Evolutionary conservation across 768 basidiomycete genomes (phyloP), one percentile per base, ranked within the genome.

Genomic region (Gelatoporia subvermispora): DNA sequence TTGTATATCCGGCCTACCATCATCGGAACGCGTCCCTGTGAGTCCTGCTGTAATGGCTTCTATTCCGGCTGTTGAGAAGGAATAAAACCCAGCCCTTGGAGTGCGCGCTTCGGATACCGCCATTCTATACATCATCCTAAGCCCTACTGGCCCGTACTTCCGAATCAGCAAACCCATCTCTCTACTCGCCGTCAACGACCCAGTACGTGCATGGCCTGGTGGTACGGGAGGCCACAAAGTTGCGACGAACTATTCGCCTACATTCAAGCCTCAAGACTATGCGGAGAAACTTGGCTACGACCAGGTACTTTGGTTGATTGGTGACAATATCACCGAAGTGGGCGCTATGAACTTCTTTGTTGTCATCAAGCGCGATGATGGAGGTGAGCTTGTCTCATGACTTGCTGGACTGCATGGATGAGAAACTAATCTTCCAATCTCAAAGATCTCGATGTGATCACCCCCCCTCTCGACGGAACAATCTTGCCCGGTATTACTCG

Each of bases 401-500:
- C 13, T 22, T 18, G 23, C 28, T 34, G 9, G 28, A 15, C 4
- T 22, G 35, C 13, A 9, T 13, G 36, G 23, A 28, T 13, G n/a
- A 13, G 40, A 20, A 7, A n/a, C 13, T 22, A 28, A 18, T 11
- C 4, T 13, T 21, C 35, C 40, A 17, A 47, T 18, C 22, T 31
- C 28, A 5, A 31, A 88, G 85, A 72, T n/a, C 65, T 81, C 50
- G 92, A 97, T 63, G 74, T 96, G 44, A 74, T 91, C 53, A 96
- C 95, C 1, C 89, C 94, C 2, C 88, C 91, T 13, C 70, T 96
- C 50, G 91, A 88, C 62, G 93, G 93, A 42, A 86, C 90, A 67
- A 91, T 97, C 60, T 79, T 98, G 1, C 93, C 93, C 2, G 92
- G 94, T 39, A 82, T 97, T 21, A 96, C 93, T 7, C 83, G 94